A percentile compares a stretch with the other conserved stretches of the same genome.
Conservation (phyloP, 1,139 yeast genomes). For the Yamadazyma songkhlaensis region DNA sequence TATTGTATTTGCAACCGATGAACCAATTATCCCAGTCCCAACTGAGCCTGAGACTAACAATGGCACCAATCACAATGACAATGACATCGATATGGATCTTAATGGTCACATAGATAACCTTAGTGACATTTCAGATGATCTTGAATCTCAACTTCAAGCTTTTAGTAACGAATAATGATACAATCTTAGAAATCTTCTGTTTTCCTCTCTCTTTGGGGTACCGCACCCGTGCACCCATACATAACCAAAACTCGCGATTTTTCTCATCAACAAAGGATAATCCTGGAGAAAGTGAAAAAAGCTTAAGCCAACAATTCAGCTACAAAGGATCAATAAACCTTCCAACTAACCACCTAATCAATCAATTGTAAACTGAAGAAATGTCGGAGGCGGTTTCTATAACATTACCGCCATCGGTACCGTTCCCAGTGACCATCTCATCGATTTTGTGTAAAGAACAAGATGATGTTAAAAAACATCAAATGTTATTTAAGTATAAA, state of each 20-base stretch:
- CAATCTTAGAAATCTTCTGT: too few species aligned
- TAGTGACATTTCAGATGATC: too few species aligned
- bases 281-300: neutral
- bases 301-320: too few species aligned
- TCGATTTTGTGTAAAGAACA: slow-evolving; percentile 47
- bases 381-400: slow-evolving; percentile 21
- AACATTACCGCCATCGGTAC: slow-evolving; percentile 53
- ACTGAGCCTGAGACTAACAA: neutral
- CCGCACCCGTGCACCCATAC: too few species aligned
- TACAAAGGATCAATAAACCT: neutral
- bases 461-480: slow-evolving; percentile 47
- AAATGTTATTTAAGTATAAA: slow-evolving; percentile 57
- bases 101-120: too few species aligned
- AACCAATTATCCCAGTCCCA: too few species aligned
- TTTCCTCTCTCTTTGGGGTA: too few species aligned
- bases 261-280: slow-evolving; percentile 1
- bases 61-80: too few species aligned
- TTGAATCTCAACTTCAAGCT: too few species aligned
- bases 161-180: neutral
- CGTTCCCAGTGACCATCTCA: slow-evolving; percentile 68
- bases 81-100: too few species aligned
- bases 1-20: slow-evolving; percentile 11
- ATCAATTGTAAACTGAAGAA: neutral
- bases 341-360: neutral
- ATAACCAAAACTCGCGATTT: neutral